Conservation (phyloP, 2,329 filamentous ascomycete genomes). For the Ophiosphaerella herpotricha region DNA sequence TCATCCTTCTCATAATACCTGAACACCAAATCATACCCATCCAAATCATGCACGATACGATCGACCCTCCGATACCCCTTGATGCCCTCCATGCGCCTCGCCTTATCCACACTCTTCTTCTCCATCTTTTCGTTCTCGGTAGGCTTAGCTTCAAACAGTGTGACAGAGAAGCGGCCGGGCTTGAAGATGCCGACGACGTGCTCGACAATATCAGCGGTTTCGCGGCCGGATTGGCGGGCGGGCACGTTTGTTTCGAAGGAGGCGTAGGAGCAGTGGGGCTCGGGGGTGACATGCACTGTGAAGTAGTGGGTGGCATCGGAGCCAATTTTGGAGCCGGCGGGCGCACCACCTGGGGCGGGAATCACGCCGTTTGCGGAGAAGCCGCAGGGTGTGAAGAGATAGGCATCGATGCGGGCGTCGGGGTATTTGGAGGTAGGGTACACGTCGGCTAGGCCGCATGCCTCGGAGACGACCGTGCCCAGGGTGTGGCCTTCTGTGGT, state of each 20-base stretch:
- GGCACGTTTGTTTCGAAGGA: conserved; percentile 99
- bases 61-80: conserved; percentile 87
- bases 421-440: conserved; percentile 88
- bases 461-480: conserved; percentile 88
- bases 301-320: conserved; percentile 74
- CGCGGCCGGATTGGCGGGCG: conserved; percentile 81
- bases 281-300: conserved; percentile 96
- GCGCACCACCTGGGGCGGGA: conserved; percentile 67
- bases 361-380: conserved; percentile 97
- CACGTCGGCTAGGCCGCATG: conserved; percentile 84
- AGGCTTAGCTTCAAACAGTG: conserved; percentile 88
- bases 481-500: conserved; percentile 93
- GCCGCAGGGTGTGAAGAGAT: conserved; percentile 93
- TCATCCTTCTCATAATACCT: conserved; percentile 92
- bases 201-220: conserved; percentile 87
- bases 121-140: conserved; percentile 48
- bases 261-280: conserved; percentile 95
- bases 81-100: conserved; percentile 71
- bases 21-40: conserved; percentile 96
- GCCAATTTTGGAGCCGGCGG: conserved; percentile 49
- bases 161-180: conserved; percentile 96
- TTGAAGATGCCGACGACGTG: conserved; percentile 96
- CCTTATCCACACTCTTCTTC: conserved; percentile 45
- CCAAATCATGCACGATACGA: conserved; percentile 94
- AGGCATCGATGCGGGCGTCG: conserved; percentile 91